Evolutionary conservation across 2,329 filamentous ascomycete species (phyloP).

Genomic region (Fragosphaeria purpurea): DNA sequence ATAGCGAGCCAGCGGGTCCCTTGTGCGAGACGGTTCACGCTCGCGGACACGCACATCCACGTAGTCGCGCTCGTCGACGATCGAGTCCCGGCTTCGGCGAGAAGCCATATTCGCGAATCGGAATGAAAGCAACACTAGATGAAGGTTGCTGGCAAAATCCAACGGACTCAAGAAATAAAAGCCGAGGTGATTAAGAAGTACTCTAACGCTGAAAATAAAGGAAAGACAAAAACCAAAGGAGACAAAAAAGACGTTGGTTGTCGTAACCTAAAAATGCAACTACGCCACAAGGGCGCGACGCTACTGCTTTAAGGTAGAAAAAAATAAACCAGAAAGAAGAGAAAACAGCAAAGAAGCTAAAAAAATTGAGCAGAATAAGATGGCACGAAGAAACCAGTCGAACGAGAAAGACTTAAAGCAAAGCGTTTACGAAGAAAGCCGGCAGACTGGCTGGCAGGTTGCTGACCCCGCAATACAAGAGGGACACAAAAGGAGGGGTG

Average conservation of each 20-base stretch:
- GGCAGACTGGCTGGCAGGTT: neutral
- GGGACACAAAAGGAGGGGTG: neutral
- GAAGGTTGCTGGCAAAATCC: neutral
- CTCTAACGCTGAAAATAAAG: neutral
- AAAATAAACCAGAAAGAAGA: neutral
- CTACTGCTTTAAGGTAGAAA: no score
- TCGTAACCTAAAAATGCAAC: no score
- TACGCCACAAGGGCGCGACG: no score
- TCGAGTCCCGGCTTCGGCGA: slow-evolving; percentile 7
- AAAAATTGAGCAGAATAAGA: neutral
- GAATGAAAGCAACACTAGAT: neutral
- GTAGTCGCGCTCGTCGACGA: slow-evolving; percentile 9
- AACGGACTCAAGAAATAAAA: no score
- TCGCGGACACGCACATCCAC: slow-evolving; percentile 25
- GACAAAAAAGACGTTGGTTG: no score
- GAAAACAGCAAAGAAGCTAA: neutral
- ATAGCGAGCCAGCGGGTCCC: slow-evolving; percentile 38
- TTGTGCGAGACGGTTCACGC: slow-evolving; percentile 33
- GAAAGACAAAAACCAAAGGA: neutral
- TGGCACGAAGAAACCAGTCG: neutral
- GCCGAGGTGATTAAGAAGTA: no score
- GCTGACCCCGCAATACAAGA: no score
- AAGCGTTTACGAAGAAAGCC: neutral
- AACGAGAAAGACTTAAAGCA: neutral
- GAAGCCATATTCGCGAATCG: slow-evolving; percentile 3